A percentile compares a stretch with the other conserved stretches of the same genome.
Conservation (phyloP, 352 stramenopile species). For the Globisporangium okanoganense region DNA sequence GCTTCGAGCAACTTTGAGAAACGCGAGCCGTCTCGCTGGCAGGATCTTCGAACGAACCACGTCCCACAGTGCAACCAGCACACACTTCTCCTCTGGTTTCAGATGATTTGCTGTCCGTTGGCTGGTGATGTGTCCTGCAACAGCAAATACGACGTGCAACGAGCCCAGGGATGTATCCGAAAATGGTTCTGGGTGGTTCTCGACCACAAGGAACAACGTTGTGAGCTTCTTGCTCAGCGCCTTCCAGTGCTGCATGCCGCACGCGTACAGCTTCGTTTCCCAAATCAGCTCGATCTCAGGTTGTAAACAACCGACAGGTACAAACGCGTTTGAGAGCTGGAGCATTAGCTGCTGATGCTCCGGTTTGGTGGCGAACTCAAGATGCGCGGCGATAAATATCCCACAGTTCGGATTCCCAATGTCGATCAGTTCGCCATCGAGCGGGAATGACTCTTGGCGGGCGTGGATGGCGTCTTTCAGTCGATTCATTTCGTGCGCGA, state of each 20-base stretch:
- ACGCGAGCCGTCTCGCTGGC: conserved; percentile 31
- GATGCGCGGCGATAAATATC: conserved; percentile 31
- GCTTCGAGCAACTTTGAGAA: conserved; percentile 36
- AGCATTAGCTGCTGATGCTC: conserved; percentile 43
- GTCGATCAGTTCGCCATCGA: conserved; percentile 32
- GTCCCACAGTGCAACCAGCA: conserved; percentile 49
- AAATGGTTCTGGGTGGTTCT: conserved; percentile 24
- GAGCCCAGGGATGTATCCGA: conserved; percentile 15
- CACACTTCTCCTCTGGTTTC: conserved; percentile 36
- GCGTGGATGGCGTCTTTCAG: conserved; percentile 41
- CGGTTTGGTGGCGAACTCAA: conserved; percentile 23
- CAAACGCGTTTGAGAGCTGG: conserved; percentile 36
- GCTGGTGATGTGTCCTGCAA: conserved; percentile 18
- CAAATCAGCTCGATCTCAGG: conserved; percentile 28
- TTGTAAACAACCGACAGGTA: conserved; percentile 32
- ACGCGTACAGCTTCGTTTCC: conserved; percentile 30
- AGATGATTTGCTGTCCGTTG: conserved; percentile 14
- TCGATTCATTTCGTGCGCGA: conserved; percentile 43
- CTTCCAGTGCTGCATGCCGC: conserved; percentile 42
- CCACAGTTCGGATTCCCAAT: conserved; percentile 33
- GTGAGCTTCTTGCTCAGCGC: conserved; percentile 36
- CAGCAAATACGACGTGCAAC: conserved; percentile 23
- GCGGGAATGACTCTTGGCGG: conserved; percentile 23
- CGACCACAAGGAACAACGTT: conserved; percentile 25
- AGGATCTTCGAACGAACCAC: conserved; percentile 38